These are phyloP conservation scores for Pycnococcus provasolii DNA, from an alignment of 139 green algal species.

Conservation along the genomic window DNA sequence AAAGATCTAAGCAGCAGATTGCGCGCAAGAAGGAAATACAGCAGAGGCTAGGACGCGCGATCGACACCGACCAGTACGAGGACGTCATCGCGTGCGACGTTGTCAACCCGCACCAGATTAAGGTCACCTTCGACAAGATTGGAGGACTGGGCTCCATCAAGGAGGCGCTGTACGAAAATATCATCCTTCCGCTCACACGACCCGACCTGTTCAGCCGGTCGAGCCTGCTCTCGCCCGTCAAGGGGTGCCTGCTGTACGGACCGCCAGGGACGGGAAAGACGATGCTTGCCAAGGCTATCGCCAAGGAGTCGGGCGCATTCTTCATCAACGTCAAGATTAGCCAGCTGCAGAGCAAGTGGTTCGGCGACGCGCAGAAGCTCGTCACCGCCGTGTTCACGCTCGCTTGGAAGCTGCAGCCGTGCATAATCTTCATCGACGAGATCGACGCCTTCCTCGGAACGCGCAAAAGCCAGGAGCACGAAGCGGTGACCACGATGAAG, in stretches of 20 bases:
- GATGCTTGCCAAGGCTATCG: slow-evolving; percentile 84
- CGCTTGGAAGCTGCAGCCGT: slow-evolving; percentile 77
- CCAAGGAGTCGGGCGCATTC: slow-evolving; percentile 69
- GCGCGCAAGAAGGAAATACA: too few species aligned
- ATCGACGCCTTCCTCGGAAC: slow-evolving; percentile 82
- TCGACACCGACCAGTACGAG: slow-evolving; percentile 35
- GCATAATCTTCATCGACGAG: slow-evolving; percentile 94
- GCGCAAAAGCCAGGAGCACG: slow-evolving; percentile 66
- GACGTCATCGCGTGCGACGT: slow-evolving; percentile 70
- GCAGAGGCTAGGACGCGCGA: too few species aligned
- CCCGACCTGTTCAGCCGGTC: slow-evolving; percentile 60
- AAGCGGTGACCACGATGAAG: slow-evolving; percentile 71
- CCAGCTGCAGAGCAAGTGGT: slow-evolving; percentile 88
- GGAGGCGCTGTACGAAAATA: slow-evolving; percentile 49
- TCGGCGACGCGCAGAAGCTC: slow-evolving; percentile 82
- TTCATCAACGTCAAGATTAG: slow-evolving; percentile 86
- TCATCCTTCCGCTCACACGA: slow-evolving; percentile 66
- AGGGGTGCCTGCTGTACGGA: slow-evolving; percentile 83
- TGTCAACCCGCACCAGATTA: slow-evolving; percentile 66
- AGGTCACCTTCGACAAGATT: slow-evolving; percentile 63
- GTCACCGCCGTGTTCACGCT: slow-evolving; percentile 73
- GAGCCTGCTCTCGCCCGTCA: slow-evolving; percentile 61
- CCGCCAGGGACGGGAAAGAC: slow-evolving; percentile 86
- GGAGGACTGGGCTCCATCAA: slow-evolving; percentile 61
- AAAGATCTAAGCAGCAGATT: too few species aligned